Evolutionary conservation across 2,329 filamentous ascomycete genomes (phyloP), one percentile per base, ranked within the genome.

Genomic region (Dryadomyces sulphureus): DNA sequence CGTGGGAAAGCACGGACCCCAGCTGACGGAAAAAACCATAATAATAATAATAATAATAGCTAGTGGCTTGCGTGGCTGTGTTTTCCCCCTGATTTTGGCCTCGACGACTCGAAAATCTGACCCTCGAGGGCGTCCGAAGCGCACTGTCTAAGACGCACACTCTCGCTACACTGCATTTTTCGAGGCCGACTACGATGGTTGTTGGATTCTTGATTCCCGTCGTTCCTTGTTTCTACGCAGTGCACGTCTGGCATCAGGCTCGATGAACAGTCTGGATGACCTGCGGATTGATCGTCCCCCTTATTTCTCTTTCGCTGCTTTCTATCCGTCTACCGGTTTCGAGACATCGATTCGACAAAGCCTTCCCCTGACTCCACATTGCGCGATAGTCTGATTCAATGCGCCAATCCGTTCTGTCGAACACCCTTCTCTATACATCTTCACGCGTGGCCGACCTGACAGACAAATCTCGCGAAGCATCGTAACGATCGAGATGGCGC

Each of bases 401-500:
- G 27, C 27, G 27, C 7, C 27, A 32, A 14, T 9, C 7, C 27
- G 16, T 4, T 8, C 27, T 14, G 16, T 32, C 16, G 27, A 32
- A 32, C 16, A 32, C 16, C 27, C 27, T 32, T 14, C 11, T 3
- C 27, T 14, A 32, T 32, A 32, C 25, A 30, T 14, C 27, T 32
- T 32, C 11, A 14, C 27, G 27, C 11, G 9, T 12, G 27, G 27
- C 27, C 27, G 27, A 32, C 27, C 27, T 14, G 16, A 14, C 11
- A 9, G 27, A 32, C 9, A 14, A 32, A 32, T 14, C 32, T 36
- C 11, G 17, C 34, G 16, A 7, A 36, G 16, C 34, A 36, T 7
- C 34, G 17, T 8, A n/a, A n/a, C 34, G 7, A 46, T 46, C 38
- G 44, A 38, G 21, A 46, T 46, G 44, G 44, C 44, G 21, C 38